A percentile compares a stretch with the other conserved stretches of the same genome.
Evolutionary conservation across 495 filamentous ascomycete species (phyloP).

Genomic region (Annulohypoxylon moriforme): DNA sequence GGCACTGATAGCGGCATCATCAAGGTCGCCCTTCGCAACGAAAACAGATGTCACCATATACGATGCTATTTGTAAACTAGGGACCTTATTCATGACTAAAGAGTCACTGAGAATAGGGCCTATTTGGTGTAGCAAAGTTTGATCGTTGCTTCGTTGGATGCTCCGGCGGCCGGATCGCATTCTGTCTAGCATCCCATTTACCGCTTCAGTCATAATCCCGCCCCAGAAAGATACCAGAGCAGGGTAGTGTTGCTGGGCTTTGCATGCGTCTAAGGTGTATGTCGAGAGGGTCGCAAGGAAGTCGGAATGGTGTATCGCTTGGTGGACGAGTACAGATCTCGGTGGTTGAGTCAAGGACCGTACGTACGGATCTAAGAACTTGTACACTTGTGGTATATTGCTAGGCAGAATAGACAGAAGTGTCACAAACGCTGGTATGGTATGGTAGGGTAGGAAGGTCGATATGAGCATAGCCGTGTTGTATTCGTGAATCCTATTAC

Average conservation of each 20-base stretch:
- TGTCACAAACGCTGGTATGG: slow-evolving; percentile 79
- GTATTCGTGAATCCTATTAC: slow-evolving; percentile 83
- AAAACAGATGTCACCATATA: slow-evolving; percentile 91
- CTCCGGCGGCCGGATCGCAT: slow-evolving; percentile 74
- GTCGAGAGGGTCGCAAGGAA: slow-evolving; percentile 78
- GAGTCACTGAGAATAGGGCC: slow-evolving; percentile 80
- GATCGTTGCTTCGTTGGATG: slow-evolving; percentile 76
- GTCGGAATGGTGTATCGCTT: slow-evolving; percentile 74
- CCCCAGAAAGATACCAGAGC: slow-evolving; percentile 89
- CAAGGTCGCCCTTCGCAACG: slow-evolving; percentile 79
- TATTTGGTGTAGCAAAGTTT: slow-evolving; percentile 78
- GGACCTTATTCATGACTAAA: slow-evolving; percentile 74
- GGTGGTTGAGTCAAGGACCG: slow-evolving; percentile 77
- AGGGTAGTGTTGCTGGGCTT: slow-evolving; percentile 74
- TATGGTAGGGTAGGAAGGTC: slow-evolving; percentile 93
- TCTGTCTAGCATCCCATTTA: slow-evolving; percentile 80
- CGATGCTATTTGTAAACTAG: slow-evolving; percentile 82
- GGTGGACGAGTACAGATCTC: slow-evolving; percentile 81
- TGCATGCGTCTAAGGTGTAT: slow-evolving; percentile 76
- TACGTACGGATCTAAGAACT: slow-evolving; percentile 86
- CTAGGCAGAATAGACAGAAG: slow-evolving; percentile 84
- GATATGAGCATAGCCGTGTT: slow-evolving; percentile 83
- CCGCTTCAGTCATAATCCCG: slow-evolving; percentile 80
- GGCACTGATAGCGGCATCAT: slow-evolving; percentile 76
- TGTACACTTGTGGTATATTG: slow-evolving; percentile 76